Evolutionary conservation across 129 eudicot genomes (phyloP).

Genomic region (Rutidosis leptorrhynchoides): DNA sequence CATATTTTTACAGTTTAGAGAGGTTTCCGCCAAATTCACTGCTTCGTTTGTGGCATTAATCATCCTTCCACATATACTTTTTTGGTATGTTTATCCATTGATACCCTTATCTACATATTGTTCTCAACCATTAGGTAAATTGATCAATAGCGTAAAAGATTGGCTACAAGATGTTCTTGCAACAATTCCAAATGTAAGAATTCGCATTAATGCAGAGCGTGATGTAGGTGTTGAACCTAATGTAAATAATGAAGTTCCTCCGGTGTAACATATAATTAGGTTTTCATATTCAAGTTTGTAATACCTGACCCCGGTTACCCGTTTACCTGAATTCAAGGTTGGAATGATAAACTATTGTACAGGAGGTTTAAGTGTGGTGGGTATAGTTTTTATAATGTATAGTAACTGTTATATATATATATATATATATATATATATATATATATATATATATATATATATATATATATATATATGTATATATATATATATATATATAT

Average conservation of each 20-base stretch:
- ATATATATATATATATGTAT: no score
- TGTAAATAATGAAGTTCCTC: constrained; percentile 16
- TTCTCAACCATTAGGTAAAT: constrained; percentile 1
- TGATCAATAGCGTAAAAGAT: not conserved
- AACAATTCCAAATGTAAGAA: constrained; percentile 28
- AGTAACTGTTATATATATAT: no score
- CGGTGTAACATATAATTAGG: constrained; percentile 10
- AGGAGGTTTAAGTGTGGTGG: not conserved
- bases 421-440: no score
- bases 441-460: no score
- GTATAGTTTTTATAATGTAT: no score
- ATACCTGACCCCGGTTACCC: no score
- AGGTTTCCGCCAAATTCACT: constrained; percentile 14
- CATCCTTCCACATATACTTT: constrained; percentile 28
- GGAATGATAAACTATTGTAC: not conserved
- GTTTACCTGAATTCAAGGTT: not conserved
- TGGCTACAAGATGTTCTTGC: constrained; percentile 23
- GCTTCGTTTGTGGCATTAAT: constrained; percentile 29
- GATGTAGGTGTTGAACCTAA: constrained; percentile 23
- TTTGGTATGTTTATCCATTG: constrained; percentile 37
- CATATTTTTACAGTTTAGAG: constrained; percentile 23
- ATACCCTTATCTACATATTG: constrained; percentile 24
- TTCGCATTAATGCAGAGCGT: constrained; percentile 26
- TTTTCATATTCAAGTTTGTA: not conserved
- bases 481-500: no score